These are phyloP conservation scores for Alnus rubra DNA, from an alignment of 306 rosid species.

Conservation along the genomic window DNA sequence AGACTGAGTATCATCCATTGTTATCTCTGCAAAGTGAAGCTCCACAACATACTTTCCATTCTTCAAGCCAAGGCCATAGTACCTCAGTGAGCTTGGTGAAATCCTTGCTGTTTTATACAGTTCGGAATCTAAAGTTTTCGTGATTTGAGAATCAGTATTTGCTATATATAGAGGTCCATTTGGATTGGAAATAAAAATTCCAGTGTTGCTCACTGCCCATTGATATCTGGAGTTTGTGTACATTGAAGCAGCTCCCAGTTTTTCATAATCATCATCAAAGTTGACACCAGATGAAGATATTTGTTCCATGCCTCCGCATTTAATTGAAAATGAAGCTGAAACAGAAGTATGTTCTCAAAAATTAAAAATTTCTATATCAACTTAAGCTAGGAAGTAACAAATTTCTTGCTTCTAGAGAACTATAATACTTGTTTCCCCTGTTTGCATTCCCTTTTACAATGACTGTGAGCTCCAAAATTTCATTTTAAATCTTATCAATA, in stretches of 20 bases:
- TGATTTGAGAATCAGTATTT: conserved; percentile 33
- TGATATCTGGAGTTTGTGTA: conserved; percentile 19
- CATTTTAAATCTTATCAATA: neutral
- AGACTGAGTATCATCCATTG: conserved; percentile 33
- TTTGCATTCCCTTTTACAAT: neutral
- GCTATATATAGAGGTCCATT: conserved; percentile 31
- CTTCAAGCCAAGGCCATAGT: conserved; percentile 33
- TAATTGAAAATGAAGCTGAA: conserved; percentile 42
- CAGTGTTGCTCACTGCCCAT: conserved; percentile 39
- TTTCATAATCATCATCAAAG: conserved; percentile 34
- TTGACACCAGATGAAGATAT: conserved; percentile 28
- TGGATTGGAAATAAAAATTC: conserved; percentile 33
- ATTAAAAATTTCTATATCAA: neutral
- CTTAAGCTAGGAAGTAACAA: neutral
- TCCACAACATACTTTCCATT: conserved; percentile 32
- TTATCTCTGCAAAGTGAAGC: conserved; percentile 46
- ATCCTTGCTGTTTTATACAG: conserved; percentile 38
- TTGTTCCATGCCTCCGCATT: conserved; percentile 33
- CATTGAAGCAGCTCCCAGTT: conserved; percentile 33
- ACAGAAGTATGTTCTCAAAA: neutral
- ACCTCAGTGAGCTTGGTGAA: conserved; percentile 43
- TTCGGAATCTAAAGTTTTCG: conserved; percentile 32
- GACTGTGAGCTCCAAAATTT: neutral
- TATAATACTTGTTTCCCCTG: neutral
- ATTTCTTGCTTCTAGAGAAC: neutral